Conservation (phyloP, 495 filamentous ascomycete genomes). For the Xylaria grammica region DNA sequence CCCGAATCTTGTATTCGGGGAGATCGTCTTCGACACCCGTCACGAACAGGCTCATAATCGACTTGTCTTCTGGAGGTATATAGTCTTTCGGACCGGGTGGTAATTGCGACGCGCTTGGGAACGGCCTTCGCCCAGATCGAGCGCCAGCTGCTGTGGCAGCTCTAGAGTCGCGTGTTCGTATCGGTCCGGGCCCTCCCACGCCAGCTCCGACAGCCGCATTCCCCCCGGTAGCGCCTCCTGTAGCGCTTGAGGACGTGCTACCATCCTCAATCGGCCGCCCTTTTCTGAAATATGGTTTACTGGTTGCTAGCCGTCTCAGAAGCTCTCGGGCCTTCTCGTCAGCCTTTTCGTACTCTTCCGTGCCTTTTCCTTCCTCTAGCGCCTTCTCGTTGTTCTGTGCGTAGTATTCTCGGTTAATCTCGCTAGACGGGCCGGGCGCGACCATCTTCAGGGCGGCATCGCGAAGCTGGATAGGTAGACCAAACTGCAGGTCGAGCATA, state of each 20-base stretch:
- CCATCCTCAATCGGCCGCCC: constrained; percentile 68
- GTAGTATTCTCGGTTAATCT: constrained; percentile 95
- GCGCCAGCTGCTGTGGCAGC: constrained; percentile 58
- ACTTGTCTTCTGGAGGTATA: constrained; percentile 77
- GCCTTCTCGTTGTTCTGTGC: constrained; percentile 96
- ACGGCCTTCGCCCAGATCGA: constrained; percentile 54
- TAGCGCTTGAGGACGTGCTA: constrained; percentile 46
- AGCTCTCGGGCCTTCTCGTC: constrained; percentile 95
- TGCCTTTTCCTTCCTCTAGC: constrained; percentile 83
- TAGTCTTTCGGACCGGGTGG: constrained; percentile 84
- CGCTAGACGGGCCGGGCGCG: constrained; percentile 85
- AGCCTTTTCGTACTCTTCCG: constrained; percentile 91
- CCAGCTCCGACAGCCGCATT: constrained; percentile 52
- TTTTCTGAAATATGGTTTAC: constrained; percentile 92
- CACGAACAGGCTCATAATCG: constrained; percentile 88
- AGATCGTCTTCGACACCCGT: constrained; percentile 97
- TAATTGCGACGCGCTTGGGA: constrained; percentile 73
- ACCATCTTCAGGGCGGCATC: constrained; percentile 99
- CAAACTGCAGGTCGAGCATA: constrained; percentile 96
- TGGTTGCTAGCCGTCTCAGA: constrained; percentile 81
- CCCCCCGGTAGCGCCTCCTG: constrained; percentile 48
- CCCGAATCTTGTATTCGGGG: constrained; percentile 86
- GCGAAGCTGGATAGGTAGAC: constrained; percentile 87
- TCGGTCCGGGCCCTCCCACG: constrained; percentile 63
- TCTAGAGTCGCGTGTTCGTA: constrained; percentile 69